Conservation (phyloP, 2,329 filamentous ascomycete genomes). For the Incumbomyces lentus region DNA sequence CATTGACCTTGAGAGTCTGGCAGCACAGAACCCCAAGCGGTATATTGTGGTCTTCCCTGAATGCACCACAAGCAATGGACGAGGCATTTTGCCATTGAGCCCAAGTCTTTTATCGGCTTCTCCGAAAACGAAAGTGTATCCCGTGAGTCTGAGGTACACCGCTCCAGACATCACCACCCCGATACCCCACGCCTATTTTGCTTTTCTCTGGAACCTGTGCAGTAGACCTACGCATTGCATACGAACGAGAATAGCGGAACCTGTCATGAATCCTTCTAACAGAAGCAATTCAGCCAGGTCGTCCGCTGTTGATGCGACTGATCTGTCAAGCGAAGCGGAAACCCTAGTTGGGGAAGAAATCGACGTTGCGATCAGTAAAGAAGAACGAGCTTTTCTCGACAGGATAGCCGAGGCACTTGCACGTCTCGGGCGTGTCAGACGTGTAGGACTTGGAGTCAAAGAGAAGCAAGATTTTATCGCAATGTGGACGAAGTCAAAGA, state of each 20-base stretch:
- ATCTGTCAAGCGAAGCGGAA: conserved; percentile 22
- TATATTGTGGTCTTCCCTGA: conserved; percentile 86
- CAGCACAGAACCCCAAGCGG: conserved; percentile 59
- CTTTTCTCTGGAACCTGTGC: conserved; percentile 78
- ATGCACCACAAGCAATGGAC: conserved; percentile 86
- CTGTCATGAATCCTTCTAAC: conserved; percentile 34
- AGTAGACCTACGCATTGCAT: conserved; percentile 80
- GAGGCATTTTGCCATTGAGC: conserved; percentile 75
- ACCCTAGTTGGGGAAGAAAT: conserved; percentile 23
- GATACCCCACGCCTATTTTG: conserved; percentile 59
- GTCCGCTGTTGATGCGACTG: conserved; percentile 33
- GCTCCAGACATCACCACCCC: conserved; percentile 86
- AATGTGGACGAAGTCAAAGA: conserved; percentile 47
- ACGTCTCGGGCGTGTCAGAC: conserved; percentile 75
- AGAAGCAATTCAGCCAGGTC: conserved; percentile 33
- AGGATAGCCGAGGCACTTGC: conserved; percentile 75
- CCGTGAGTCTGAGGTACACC: conserved; percentile 79
- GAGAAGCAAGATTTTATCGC: conserved; percentile 78
- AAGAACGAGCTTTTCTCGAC: conserved; percentile 65
- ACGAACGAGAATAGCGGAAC: conserved; percentile 78
- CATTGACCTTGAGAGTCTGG: conserved; percentile 52
- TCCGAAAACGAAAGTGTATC: conserved; percentile 66
- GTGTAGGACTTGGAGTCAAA: conserved; percentile 70
- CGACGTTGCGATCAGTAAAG: conserved; percentile 28
- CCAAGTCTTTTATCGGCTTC: conserved; percentile 62